phyloP scores from a whole-genome alignment of 768 basidiomycete genomes.

The Tremella yokohamensis region DNA sequence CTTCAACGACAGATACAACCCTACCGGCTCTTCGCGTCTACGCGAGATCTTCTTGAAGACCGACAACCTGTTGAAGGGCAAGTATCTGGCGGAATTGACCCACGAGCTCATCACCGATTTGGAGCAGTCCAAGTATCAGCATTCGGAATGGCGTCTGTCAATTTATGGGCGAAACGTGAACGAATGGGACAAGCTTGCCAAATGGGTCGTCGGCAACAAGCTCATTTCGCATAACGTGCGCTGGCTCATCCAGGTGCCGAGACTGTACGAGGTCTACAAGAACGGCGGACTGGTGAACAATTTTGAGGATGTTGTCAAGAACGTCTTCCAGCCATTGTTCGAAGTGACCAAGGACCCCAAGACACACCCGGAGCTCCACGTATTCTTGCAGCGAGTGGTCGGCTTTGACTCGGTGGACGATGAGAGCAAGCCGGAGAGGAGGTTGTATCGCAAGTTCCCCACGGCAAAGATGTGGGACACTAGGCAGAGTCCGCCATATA shows the following conservation, averaged over 20 bases:
- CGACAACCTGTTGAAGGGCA: conserved; percentile 86
- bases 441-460: conserved; percentile 90
- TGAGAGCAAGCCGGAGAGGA: conserved; percentile 86
- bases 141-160: conserved; percentile 95
- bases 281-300: conserved; percentile 74
- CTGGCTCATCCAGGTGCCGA: conserved; percentile 94
- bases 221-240: conserved; percentile 93
- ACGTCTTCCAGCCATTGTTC: conserved; percentile 87
- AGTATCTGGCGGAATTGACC: conserved; percentile 91
- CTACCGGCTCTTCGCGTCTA: conserved; percentile 84
- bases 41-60: conserved; percentile 98
- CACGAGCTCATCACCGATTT: conserved; percentile 96
- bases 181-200: conserved; percentile 98
- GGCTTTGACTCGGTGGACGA: conserved; percentile 99
- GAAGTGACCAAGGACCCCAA: conserved; percentile 91
- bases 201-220: conserved; percentile 93
- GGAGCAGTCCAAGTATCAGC: conserved; percentile 98
- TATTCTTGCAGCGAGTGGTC: conserved; percentile 89
- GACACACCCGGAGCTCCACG: conserved; percentile 87
- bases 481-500: conserved; percentile 84
- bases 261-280: conserved; percentile 93
- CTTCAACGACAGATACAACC: conserved; percentile 96
- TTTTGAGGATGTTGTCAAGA: conserved; percentile 85
- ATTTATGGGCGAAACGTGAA: conserved; percentile 75
- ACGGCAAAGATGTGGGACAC: conserved; percentile 87